These are phyloP conservation scores for Fusarium buxicola DNA, from an alignment of 2,329 filamentous ascomycete species.

Conservation along the genomic window DNA sequence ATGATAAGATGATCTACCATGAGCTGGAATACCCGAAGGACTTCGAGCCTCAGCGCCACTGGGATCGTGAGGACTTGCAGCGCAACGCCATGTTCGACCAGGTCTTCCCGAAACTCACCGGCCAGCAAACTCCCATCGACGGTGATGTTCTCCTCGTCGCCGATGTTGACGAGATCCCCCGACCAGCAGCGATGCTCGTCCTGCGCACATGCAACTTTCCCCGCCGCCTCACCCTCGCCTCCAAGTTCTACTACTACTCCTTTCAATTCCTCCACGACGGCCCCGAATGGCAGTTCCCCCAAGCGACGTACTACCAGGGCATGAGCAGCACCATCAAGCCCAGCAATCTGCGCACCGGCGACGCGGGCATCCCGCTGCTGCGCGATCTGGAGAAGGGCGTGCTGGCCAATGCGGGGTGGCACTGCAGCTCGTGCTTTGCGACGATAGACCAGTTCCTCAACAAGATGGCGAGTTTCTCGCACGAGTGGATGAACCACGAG, in stretches of 20 bases:
- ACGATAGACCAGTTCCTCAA: conserved; percentile 66
- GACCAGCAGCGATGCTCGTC: conserved; percentile 60
- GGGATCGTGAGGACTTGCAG: conserved; percentile 65
- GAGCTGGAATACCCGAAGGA: conserved; percentile 59
- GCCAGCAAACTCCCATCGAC: conserved; percentile 53
- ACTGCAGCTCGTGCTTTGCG: conserved; percentile 71
- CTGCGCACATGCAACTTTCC: conserved; percentile 65
- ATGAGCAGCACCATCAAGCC: conserved; percentile 62
- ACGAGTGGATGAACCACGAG: conserved; percentile 63
- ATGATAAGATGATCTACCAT: conserved; percentile 71
- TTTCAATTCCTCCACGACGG: conserved; percentile 62
- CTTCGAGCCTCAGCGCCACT: conserved; percentile 54
- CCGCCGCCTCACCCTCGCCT: conserved; percentile 62
- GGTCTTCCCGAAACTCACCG: conserved; percentile 62
- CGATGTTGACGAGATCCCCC: conserved; percentile 70
- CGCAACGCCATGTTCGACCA: conserved; percentile 69
- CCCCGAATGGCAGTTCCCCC: conserved; percentile 65
- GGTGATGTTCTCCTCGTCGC: conserved; percentile 70
- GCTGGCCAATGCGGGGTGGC: conserved; percentile 66
- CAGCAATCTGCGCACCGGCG: conserved; percentile 63
- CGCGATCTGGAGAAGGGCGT: conserved; percentile 57
- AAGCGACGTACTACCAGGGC: conserved; percentile 65
- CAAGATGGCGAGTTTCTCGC: conserved; percentile 69
- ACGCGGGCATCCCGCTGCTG: conserved; percentile 54
- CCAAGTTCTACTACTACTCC: conserved; percentile 68